phyloP scores from a whole-genome alignment of 1,284 basidiomycete species.

The Cryptococcus neoformans region DNA sequence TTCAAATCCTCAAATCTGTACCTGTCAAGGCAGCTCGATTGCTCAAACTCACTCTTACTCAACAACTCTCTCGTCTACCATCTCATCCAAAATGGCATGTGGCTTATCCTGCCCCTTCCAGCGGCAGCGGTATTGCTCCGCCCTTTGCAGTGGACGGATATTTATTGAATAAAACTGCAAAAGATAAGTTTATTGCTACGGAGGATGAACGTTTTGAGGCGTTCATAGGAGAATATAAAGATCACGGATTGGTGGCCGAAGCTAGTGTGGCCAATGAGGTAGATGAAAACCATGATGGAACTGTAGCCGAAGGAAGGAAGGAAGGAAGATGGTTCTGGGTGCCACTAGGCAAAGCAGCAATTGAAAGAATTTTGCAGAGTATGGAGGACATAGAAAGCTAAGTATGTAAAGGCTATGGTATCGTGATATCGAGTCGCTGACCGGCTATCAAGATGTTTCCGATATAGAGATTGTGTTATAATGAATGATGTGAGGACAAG shows the following conservation, averaged over 20 bases:
- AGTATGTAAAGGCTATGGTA: background rate
- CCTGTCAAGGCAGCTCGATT: conserved; percentile 80
- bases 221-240: conserved; percentile 79
- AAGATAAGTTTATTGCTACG: conserved; percentile 76
- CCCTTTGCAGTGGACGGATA: conserved; percentile 45
- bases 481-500: too few relatives aligned
- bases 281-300: conserved; percentile 53
- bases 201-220: conserved; percentile 78
- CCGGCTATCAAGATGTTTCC: too few relatives aligned
- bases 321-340: conserved; percentile 66
- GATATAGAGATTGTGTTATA: too few relatives aligned
- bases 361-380: conserved; percentile 45
- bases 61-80: conserved; percentile 62
- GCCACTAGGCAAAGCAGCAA: conserved; percentile 65
- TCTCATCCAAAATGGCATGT: conserved; percentile 23
- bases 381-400: conserved; percentile 14
- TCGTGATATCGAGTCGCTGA: background rate
- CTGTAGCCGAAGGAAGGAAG: conserved; percentile 46
- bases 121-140: conserved; percentile 23
- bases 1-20: conserved; percentile 79
- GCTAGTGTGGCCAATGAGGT: conserved; percentile 47
- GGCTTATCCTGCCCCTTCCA: conserved; percentile 8
- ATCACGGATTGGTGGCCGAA: conserved; percentile 74
- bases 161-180: conserved; percentile 39
- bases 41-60: conserved; percentile 64